These are phyloP conservation scores for Penicilliopsis zonata DNA, from an alignment of 495 filamentous ascomycete genomes.

Conservation along the genomic window DNA sequence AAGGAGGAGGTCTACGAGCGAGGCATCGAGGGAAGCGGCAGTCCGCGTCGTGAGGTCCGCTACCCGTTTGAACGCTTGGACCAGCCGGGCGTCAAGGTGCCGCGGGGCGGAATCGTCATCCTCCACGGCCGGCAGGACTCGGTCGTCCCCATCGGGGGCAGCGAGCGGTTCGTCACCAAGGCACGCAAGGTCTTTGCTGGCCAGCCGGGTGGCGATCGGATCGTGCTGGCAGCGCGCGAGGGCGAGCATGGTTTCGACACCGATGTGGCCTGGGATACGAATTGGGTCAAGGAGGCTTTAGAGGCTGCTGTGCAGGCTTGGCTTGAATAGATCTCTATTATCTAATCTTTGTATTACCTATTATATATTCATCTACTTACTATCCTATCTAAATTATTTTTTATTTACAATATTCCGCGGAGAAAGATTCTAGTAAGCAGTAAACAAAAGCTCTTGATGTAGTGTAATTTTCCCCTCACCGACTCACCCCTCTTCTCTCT, in stretches of 20 bases:
- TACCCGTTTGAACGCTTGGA: constrained; percentile 12
- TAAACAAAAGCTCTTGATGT: no score
- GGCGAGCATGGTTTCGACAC: constrained; percentile 21
- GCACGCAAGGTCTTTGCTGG: constrained; percentile 8
- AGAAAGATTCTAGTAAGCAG: no score
- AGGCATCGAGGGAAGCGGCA: constrained; percentile 5
- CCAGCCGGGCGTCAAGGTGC: constrained; percentile 7
- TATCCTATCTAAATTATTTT: no score
- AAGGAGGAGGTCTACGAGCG: constrained; percentile 7
- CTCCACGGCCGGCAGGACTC: constrained; percentile 14
- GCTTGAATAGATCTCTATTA: no score
- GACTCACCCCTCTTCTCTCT: no score
- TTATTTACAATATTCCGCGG: no score
- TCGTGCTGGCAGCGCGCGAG: constrained; percentile 11
- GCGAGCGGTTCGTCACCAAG: constrained; percentile 14
- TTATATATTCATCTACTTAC: no score
- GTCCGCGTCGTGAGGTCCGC: constrained; percentile 2
- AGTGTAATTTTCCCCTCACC: no score
- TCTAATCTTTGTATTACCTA: no score
- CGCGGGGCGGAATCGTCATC: constrained; percentile 13
- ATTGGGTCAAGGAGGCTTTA: constrained; percentile 11
- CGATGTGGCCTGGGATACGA: constrained; percentile 5
- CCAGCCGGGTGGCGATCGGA: constrained; percentile 6
- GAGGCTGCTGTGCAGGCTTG: constrained; percentile 9
- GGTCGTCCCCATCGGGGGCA: constrained; percentile 9